Percentiles rank a stretch among this genome's conserved stretches.
These are phyloP conservation scores for Candida dajiaensis DNA, from an alignment of 805 yeast species.

Conservation along the genomic window DNA sequence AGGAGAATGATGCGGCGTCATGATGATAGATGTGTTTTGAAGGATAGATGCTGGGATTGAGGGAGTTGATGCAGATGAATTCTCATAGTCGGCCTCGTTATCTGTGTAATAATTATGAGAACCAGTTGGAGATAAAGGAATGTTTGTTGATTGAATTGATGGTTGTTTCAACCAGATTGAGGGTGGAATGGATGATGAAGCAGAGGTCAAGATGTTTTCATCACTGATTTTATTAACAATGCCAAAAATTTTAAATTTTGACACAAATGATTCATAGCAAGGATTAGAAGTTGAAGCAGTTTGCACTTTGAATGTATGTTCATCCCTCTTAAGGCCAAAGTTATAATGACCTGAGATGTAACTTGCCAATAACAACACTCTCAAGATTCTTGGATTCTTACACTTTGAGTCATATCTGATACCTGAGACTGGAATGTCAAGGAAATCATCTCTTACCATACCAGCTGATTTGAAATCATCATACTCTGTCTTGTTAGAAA, in stretches of 20 bases:
- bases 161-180: constrained; percentile 11
- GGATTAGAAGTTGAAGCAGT: background rate
- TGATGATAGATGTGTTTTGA: constrained; percentile 3
- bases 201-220: background rate
- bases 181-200: constrained; percentile 5
- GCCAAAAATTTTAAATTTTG: constrained; percentile 1
- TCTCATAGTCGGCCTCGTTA: constrained; percentile 16
- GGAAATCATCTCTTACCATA: constrained; percentile 43
- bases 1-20: constrained; percentile 28
- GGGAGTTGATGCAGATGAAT: constrained; percentile 11
- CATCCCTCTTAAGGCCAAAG: constrained; percentile 48
- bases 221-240: constrained; percentile 7
- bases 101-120: constrained; percentile 9
- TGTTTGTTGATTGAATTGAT: constrained; percentile 3
- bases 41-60: constrained; percentile 7
- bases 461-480: constrained; percentile 47
- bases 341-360: constrained; percentile 44
- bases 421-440: constrained; percentile 67
- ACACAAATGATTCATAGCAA: constrained; percentile 5
- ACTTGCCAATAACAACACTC: constrained; percentile 47
- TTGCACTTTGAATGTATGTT: constrained; percentile 22
- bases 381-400: constrained; percentile 44
- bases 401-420: constrained; percentile 33
- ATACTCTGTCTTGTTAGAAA: constrained; percentile 48
- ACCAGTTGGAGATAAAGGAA: constrained; percentile 12